These are phyloP conservation scores for Pseudofabraea citricarpa DNA, from an alignment of 2,329 filamentous ascomycete species.

Conservation along the genomic window DNA sequence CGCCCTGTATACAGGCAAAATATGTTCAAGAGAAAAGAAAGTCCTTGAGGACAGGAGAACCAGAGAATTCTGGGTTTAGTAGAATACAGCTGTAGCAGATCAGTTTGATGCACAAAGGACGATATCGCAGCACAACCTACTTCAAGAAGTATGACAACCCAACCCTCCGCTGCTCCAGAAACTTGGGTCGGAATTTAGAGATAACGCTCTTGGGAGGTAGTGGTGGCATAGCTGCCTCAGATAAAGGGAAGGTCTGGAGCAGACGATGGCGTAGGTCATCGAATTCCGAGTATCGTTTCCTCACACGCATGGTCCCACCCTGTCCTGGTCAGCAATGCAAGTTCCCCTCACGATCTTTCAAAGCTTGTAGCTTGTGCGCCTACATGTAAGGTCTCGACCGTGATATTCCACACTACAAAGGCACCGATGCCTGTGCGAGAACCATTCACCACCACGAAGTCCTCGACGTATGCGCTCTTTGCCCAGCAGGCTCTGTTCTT, in stretches of 20 bases:
- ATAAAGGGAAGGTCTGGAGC: slow-evolving; percentile 75
- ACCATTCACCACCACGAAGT: slow-evolving; percentile 46
- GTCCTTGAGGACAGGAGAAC: slow-evolving; percentile 84
- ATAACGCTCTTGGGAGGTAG: slow-evolving; percentile 89
- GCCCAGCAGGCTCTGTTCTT: slow-evolving; percentile 59
- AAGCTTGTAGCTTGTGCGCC: too few species aligned
- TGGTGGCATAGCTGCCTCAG: slow-evolving; percentile 78
- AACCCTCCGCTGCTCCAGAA: slow-evolving; percentile 77
- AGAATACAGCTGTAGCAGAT: slow-evolving; percentile 70
- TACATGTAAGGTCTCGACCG: slow-evolving; percentile 79
- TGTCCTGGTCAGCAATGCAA: slow-evolving; percentile 27
- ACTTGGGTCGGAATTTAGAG: slow-evolving; percentile 77
- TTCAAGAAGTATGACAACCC: slow-evolving; percentile 92
- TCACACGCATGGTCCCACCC: slow-evolving; percentile 57
- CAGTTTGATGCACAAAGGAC: slow-evolving; percentile 2
- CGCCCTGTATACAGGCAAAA: too few species aligned
- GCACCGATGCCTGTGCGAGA: slow-evolving; percentile 51
- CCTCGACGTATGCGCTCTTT: slow-evolving; percentile 54
- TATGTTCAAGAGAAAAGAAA: slow-evolving; percentile 51
- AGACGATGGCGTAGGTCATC: slow-evolving; percentile 74
- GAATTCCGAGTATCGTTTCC: slow-evolving; percentile 88
- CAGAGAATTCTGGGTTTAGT: slow-evolving; percentile 88
- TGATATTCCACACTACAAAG: slow-evolving; percentile 93
- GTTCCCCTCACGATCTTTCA: not conserved
- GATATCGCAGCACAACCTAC: slow-evolving; percentile 44